Base-by-base conservation (phyloP, 495 filamentous ascomycete genomes). In the Tuber indicum region DNA sequence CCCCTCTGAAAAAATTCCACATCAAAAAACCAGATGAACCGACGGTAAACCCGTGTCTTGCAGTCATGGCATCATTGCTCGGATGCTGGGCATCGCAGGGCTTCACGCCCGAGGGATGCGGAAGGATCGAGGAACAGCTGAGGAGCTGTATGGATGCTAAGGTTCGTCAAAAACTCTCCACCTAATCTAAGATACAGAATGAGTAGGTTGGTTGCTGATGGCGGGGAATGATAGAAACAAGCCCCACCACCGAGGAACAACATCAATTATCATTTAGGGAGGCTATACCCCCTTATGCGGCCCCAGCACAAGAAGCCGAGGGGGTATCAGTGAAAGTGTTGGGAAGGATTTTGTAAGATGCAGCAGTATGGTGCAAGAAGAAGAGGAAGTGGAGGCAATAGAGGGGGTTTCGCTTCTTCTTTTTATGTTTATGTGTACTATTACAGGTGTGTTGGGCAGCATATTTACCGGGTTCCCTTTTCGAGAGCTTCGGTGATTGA, bases 51-150 rank as follows among this genome's bases (percentile, higher is more conserved):
- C 91, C 94, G 43, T 99, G 96, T 84, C 81, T 94, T 52, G 87
- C 88, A 41, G 86, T 97, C 74, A 97, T 99, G 96, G 90, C 91
- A 41, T 91, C 92, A n/a, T 91, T 99, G 70, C 87, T 99, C 12
- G 83, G 92, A 80, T 99, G 96, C 86, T 99, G 96, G 96, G 96
- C 96, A 3, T 97, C 94, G 1, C 87, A 91, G 19, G 94, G 94
- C 75, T 91, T 93, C 82, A 89, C 85, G 75, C 85, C 88, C 0
- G 87, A 90, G 58, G 94, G 92, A 39, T 99, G 96, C 82, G 88
- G 88, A n/a, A 89, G 87, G 43, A 84, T 98, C 71, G 96, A 98
- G 84, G 87, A 92, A 81, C 89, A 91, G 80, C 86, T 99, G 83
- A 89, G 94, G 76, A 86, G 88, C n/a, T 99, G 96, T 88, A 98